phyloP scores from a whole-genome alignment of 768 basidiomycete species.

The Glaciozyma antarctica region DNA sequence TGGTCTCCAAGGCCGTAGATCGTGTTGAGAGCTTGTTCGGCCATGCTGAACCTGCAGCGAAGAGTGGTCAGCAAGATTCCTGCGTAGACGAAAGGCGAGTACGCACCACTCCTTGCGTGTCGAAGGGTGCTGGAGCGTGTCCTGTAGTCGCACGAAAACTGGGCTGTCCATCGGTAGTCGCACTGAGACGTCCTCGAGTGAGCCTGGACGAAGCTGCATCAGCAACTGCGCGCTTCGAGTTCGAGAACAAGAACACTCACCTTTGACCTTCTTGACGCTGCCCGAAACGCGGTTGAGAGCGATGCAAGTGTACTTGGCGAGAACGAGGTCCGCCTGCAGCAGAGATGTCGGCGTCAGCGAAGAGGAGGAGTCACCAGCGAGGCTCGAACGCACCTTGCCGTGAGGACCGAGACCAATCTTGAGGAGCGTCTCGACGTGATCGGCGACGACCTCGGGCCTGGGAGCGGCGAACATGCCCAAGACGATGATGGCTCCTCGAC shows the following conservation, averaged over 20 bases:
- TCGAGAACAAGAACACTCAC: slow-evolving; percentile 40
- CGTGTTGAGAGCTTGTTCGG: slow-evolving; percentile 93
- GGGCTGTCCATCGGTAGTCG: slow-evolving; percentile 77
- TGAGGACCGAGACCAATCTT: slow-evolving; percentile 73
- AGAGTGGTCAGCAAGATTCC: background rate
- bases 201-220: slow-evolving; percentile 48
- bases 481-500: slow-evolving; percentile 90
- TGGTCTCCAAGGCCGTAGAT: slow-evolving; percentile 90
- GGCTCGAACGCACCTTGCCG: slow-evolving; percentile 56
- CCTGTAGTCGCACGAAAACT: slow-evolving; percentile 73
- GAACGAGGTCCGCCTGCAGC: slow-evolving; percentile 66
- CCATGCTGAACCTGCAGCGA: slow-evolving; percentile 61
- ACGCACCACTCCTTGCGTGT: slow-evolving; percentile 72
- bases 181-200: slow-evolving; percentile 72
- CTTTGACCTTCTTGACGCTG: slow-evolving; percentile 94
- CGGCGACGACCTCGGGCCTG: slow-evolving; percentile 62
- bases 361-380: no score
- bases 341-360: background rate
- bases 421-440: slow-evolving; percentile 73
- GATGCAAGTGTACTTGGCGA: slow-evolving; percentile 88
- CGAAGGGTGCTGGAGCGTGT: slow-evolving; percentile 68
- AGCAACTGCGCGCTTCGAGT: background rate
- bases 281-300: slow-evolving; percentile 86
- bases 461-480: slow-evolving; percentile 95
- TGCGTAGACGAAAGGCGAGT: background rate